Evolutionary conservation across 306 rosid species (phyloP).

Genomic region (Gillenia trifoliata): DNA sequence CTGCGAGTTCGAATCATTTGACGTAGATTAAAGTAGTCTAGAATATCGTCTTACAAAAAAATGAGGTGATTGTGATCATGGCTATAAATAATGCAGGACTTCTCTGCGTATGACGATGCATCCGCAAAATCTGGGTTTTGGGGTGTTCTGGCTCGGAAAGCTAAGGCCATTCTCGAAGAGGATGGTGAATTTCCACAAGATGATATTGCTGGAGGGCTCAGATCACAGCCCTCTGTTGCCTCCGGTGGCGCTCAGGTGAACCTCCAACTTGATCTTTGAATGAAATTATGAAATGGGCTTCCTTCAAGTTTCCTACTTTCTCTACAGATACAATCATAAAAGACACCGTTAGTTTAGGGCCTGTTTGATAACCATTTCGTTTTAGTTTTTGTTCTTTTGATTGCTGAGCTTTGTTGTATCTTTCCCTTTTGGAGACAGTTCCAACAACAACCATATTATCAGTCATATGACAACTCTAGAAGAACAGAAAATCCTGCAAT

Average conservation of each 20-base stretch:
- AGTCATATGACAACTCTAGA: constrained; percentile 30
- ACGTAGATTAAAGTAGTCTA: not conserved
- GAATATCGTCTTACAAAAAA: too few species aligned
- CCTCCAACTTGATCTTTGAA: not conserved
- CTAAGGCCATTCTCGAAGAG: constrained; percentile 85
- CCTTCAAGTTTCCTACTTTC: not conserved
- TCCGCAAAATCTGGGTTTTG: constrained; percentile 65
- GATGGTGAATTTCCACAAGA: constrained; percentile 20
- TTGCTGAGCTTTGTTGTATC: not conserved
- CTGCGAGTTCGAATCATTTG: not conserved
- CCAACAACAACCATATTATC: constrained; percentile 46
- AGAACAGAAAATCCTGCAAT: constrained; percentile 61
- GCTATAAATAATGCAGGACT: constrained; percentile 41
- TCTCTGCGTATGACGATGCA: constrained; percentile 40
- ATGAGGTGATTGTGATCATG: not conserved
- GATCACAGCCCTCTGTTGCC: constrained; percentile 29
- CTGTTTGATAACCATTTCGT: not conserved
- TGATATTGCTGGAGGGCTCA: constrained; percentile 20
- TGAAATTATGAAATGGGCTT: not conserved
- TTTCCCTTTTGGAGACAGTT: constrained; percentile 11
- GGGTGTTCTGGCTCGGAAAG: constrained; percentile 83
- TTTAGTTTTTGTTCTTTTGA: not conserved
- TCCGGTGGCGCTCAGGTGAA: constrained; percentile 52
- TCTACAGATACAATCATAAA: not conserved
- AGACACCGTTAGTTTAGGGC: not conserved